Conservation (phyloP, 306 rosid genomes). For the Castanea sativa region DNA sequence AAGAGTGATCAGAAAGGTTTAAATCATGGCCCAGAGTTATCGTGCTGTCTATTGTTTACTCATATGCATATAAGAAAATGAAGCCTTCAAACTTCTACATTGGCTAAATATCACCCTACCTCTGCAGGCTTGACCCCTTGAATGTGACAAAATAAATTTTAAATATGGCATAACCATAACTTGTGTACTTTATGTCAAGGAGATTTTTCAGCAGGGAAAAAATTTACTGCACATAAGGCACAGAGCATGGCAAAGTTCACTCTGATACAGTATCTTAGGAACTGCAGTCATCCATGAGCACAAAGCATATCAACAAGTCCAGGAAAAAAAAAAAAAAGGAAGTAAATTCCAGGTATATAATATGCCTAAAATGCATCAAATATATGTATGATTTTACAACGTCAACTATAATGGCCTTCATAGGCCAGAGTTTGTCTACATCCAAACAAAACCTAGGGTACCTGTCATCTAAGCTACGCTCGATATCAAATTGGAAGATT, state of each 20-base stretch:
- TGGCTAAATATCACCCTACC: neutral
- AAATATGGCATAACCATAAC: neutral
- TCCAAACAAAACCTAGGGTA: constrained; percentile 7
- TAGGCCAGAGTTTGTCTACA: neutral
- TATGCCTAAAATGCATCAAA: neutral
- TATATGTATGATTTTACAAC: neutral
- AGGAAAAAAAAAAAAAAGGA: neutral
- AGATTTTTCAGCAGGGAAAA: neutral
- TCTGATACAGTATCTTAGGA: neutral
- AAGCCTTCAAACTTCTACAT: neutral
- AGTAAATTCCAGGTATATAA: neutral
- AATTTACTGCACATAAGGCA: neutral
- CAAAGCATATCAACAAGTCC: neutral
- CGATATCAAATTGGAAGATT: constrained; percentile 78
- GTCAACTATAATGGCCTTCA: neutral
- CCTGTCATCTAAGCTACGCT: constrained; percentile 95
- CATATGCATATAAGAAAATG: neutral
- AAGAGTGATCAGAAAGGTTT: neutral
- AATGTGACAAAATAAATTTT: neutral
- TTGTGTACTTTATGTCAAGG: neutral
- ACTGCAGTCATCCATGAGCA: neutral
- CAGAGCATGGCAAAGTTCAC: neutral
- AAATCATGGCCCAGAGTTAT: neutral
- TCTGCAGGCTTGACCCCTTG: neutral
- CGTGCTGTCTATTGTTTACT: neutral